Percentiles rank a stretch among this genome's conserved stretches.
phyloP scores from a whole-genome alignment of 306 rosid species.

The Gleditsia sinensis region DNA sequence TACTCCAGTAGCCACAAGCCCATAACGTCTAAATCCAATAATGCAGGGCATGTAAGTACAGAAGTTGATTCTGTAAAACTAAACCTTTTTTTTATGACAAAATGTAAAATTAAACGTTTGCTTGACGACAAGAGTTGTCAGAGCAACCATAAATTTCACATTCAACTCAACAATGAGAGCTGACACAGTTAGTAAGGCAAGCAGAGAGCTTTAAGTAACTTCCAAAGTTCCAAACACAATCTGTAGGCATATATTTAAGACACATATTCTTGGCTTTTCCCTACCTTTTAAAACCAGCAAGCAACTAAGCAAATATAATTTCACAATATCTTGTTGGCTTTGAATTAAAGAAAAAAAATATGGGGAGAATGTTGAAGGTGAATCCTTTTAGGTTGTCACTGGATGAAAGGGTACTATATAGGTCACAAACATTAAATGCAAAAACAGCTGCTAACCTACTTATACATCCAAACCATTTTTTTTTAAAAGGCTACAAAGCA shows the following conservation, averaged over 20 bases:
- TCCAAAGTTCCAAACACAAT: background rate
- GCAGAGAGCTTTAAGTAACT: background rate
- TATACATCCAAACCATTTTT: background rate
- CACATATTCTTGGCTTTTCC: background rate
- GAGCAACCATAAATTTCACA: background rate
- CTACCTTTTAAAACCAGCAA: background rate
- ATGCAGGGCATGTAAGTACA: background rate
- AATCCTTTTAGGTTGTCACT: background rate
- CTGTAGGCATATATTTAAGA: background rate
- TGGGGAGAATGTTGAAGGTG: background rate
- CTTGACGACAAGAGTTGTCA: background rate
- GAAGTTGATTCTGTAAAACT: background rate
- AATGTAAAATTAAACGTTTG: too few species aligned
- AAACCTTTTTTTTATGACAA: too few species aligned
- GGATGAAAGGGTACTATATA: background rate
- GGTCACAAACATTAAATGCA: background rate
- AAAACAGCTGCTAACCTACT: background rate
- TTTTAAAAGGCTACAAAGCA: background rate
- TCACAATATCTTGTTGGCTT: conserved; percentile 4
- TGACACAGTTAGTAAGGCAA: background rate
- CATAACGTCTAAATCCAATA: background rate
- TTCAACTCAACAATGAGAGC: background rate
- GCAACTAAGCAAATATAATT: background rate
- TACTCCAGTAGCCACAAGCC: background rate
- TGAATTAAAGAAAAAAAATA: background rate